Evolutionary conservation across 305 asterid genomes (phyloP).

Genomic region (Solanum hybrid): DNA sequence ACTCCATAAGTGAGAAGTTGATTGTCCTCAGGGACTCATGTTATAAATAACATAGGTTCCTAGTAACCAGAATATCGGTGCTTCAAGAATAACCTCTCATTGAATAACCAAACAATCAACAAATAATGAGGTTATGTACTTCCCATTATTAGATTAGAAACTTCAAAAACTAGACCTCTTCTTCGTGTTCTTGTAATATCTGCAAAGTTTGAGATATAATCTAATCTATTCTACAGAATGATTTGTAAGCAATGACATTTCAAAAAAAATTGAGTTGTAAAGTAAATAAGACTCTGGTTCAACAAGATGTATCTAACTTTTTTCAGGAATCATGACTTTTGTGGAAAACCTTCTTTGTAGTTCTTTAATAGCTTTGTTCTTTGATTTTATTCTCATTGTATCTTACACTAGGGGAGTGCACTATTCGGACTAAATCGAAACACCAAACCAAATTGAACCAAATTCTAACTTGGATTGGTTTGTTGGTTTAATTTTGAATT

Average conservation of each 20-base stretch:
- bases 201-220: neutral
- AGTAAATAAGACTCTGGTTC: neutral
- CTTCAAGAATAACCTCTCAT: neutral
- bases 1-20: neutral
- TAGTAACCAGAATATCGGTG: neutral
- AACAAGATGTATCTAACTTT: neutral
- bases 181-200: neutral
- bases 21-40: neutral
- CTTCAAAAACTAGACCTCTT: neutral
- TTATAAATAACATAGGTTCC: neutral
- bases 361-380: too few species aligned
- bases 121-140: neutral
- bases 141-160: neutral
- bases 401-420: too few species aligned
- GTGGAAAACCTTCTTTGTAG: neutral
- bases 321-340: neutral
- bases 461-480: too few species aligned
- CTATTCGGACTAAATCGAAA: too few species aligned
- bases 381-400: neutral
- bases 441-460: too few species aligned
- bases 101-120: neutral
- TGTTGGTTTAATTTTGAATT: too few species aligned
- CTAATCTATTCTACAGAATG: neutral
- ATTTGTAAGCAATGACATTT: neutral
- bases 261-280: neutral